These are phyloP conservation scores for Pilobolus umbonatus DNA, from an alignment of 192 early-diverging fungal genomes.

Conservation along the genomic window DNA sequence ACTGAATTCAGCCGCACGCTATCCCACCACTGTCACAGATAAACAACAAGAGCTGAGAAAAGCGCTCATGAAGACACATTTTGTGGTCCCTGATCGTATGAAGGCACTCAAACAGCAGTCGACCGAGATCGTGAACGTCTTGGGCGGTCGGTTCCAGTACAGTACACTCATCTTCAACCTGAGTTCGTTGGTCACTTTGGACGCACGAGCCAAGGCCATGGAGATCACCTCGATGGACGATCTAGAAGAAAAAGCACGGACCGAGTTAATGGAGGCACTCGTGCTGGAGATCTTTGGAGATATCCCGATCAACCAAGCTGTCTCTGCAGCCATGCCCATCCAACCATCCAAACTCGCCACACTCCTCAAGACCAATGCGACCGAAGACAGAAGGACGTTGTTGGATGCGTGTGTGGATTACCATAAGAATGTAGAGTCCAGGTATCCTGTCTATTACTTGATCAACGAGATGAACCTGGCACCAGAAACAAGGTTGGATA, in stretches of 20 bases:
- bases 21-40: not conserved
- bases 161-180: conserved; percentile 14
- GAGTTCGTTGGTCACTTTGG: not conserved
- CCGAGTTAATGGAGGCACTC: conserved; percentile 12
- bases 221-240: conserved; percentile 3
- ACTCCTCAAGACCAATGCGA: not conserved
- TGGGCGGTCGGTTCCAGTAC: conserved; percentile 13
- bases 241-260: not conserved
- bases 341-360: conserved; percentile 13
- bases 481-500: conserved; percentile 8
- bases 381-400: conserved; percentile 3
- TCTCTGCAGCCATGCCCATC: conserved; percentile 21
- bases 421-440: conserved; percentile 3
- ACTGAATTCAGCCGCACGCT: conserved; percentile 2
- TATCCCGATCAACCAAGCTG: conserved; percentile 20
- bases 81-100: conserved; percentile 10
- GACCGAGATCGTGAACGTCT: not conserved
- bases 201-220: conserved; percentile 7
- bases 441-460: conserved; percentile 21
- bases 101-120: not conserved
- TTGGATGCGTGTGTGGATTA: conserved; percentile 26
- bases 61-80: not conserved
- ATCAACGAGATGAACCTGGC: conserved; percentile 8
- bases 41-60: not conserved
- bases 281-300: conserved; percentile 21